Conservation (phyloP, 495 filamentous ascomycete genomes). For the Penicillium manginii region DNA sequence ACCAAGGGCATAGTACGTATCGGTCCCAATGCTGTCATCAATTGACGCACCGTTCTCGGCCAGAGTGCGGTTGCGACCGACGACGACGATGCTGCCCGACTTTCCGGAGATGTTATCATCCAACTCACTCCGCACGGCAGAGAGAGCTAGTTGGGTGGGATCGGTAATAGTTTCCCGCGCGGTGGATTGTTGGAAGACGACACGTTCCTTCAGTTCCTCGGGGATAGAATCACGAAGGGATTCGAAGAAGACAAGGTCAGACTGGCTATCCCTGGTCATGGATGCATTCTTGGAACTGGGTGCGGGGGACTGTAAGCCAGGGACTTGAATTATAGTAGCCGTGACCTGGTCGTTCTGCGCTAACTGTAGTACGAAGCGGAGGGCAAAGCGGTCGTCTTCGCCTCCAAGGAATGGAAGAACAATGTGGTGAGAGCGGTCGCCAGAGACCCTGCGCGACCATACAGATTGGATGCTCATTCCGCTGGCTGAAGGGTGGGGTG, state of each 20-base stretch:
- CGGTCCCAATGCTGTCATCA: conserved; percentile 39
- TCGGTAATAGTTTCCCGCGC: conserved; percentile 17
- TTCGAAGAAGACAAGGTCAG: conserved; percentile 65
- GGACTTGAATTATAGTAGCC: conserved; percentile 39
- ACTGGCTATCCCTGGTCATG: conserved; percentile 18
- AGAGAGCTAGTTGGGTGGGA: conserved; percentile 37
- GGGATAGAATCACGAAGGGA: conserved; percentile 66
- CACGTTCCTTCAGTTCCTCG: conserved; percentile 56
- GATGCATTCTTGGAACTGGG: conserved; percentile 2
- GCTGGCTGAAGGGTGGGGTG: conserved; percentile 52
- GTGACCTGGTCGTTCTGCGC: conserved; percentile 72
- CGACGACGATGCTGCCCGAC: conserved; percentile 76
- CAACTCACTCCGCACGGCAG: conserved; percentile 60
- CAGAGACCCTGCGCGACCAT: conserved; percentile 41
- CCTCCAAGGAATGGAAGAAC: conserved; percentile 90
- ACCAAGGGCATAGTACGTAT: conserved; percentile 68
- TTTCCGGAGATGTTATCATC: conserved; percentile 64
- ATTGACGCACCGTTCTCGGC: conserved; percentile 14
- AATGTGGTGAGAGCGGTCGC: conserved; percentile 77
- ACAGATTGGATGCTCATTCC: conserved; percentile 59
- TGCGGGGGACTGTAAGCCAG: conserved; percentile 3
- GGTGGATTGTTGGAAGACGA: conserved; percentile 57
- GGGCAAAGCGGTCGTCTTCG: conserved; percentile 77
- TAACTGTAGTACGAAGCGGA: conserved; percentile 80
- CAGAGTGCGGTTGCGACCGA: conserved; percentile 55